These are phyloP conservation scores for Herpetomonas tarakana DNA, from an alignment of 208 protist species.

Conservation along the genomic window DNA sequence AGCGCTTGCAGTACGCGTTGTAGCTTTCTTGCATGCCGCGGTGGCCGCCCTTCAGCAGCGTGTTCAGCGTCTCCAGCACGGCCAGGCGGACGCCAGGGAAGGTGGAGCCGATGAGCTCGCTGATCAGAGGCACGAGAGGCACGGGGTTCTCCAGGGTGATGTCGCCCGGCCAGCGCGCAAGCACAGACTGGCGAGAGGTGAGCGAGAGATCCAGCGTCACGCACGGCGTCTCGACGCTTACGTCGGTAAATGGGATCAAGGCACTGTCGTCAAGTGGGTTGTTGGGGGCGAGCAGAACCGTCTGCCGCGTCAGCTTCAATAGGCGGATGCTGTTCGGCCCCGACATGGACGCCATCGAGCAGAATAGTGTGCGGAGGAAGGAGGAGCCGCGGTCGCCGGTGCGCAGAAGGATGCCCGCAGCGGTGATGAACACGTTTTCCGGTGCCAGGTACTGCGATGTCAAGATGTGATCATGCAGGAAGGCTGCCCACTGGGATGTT, in stretches of 20 bases:
- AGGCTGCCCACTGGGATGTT: conserved; percentile 14
- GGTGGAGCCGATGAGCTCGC: conserved; percentile 28
- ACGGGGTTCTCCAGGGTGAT: conserved; percentile 29
- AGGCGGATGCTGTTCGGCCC: conserved; percentile 11
- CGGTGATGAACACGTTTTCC: conserved; percentile 29
- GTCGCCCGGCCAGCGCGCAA: conserved; percentile 34
- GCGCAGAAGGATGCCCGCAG: conserved; percentile 37
- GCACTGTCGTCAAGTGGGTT: conserved; percentile 39
- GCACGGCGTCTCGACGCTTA: conserved; percentile 20
- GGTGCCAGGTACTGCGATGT: not conserved
- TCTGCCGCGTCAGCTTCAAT: conserved; percentile 40
- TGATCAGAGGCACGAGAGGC: conserved; percentile 33
- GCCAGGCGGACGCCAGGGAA: conserved; percentile 24
- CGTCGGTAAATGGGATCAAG: conserved; percentile 18
- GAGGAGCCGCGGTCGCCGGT: conserved; percentile 28
- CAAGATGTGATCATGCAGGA: conserved; percentile 7
- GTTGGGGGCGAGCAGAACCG: conserved; percentile 28
- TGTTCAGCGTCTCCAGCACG: conserved; percentile 25
- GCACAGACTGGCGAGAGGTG: conserved; percentile 25
- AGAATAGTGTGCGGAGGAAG: conserved; percentile 36
- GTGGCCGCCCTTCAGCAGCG: conserved; percentile 33
- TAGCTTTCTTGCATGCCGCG: conserved; percentile 51
- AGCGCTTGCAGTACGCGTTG: conserved; percentile 28
- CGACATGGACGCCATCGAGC: conserved; percentile 21
- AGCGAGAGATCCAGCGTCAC: conserved; percentile 20